Base-by-base conservation (phyloP, 1,139 yeast genomes). In the Zygosaccharomyces pseudobailii region DNA sequence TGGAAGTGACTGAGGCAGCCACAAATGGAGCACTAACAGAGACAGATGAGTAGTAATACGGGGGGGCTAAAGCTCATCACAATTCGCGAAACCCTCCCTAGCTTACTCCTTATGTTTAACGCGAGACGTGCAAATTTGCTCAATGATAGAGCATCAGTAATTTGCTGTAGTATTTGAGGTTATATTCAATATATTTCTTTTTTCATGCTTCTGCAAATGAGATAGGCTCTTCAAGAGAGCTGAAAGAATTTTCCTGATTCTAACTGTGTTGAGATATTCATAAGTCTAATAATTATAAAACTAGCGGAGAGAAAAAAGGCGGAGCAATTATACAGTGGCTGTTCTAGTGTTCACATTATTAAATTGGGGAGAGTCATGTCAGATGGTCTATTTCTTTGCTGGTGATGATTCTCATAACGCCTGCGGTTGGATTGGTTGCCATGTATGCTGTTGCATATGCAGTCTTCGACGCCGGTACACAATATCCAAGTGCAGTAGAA, bases 401-500 rank as follows among this genome's bases (percentile, higher is more conserved):
- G 8, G 51, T 48, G 23, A 56, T 44, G 5, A 56, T 44, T 42
- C 53, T 54, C 9, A 52, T 45, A 10, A 44, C 49, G 6, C 45
- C 30, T 9, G 28, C 23, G 7, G 27, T 27, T 9, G 46, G 45
- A 13, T 36, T 43, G 4, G 50, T 37, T 5, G 59, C 55, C 38
- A 43, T 50, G 19, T 46, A 41, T 2, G 57, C 56, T 4, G 53
- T 46, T 3, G 49, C 52, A 21, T 41, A 36, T 4, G 63, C 61
- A 27, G 55, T 56, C 30, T 58, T 58, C 17, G 50, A 27, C 7
- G 57, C 61, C 19, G 63, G 62, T 3, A 59, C 52, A 21, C 58
- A 54, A 38, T 58, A 58, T 0, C 65, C 63, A 3, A 60, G 36
- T 5, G 58, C 24, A 25, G 49, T 48, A 9, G 59, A 52, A 10